Percentiles rank a stretch among this genome's conserved stretches.
Evolutionary conservation across 2,329 filamentous ascomycete species (phyloP).

Genomic region (Penicillium sp.): DNA sequence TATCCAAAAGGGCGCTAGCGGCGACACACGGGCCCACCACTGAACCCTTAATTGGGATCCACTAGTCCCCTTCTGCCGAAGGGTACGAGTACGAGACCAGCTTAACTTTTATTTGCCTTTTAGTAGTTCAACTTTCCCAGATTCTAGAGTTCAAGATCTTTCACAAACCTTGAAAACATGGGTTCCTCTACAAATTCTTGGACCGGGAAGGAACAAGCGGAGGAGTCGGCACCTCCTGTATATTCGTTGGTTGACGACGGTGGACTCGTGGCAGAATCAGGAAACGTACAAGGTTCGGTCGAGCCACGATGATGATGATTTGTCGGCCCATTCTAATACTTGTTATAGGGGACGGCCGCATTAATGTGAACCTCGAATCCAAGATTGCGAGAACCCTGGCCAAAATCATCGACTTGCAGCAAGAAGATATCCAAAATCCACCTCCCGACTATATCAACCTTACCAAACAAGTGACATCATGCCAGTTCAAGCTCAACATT

Average conservation of each 20-base stretch:
- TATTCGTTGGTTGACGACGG: neutral
- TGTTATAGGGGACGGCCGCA: conserved; percentile 21
- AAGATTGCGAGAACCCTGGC: conserved; percentile 25
- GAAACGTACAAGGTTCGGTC: neutral
- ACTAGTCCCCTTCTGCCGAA: neutral
- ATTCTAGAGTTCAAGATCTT: neutral
- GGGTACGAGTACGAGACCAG: neutral
- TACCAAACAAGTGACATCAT: neutral
- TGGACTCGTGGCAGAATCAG: neutral
- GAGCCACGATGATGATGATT: too few species aligned
- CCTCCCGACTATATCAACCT: conserved; percentile 31
- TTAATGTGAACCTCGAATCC: conserved; percentile 27
- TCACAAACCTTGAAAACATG: neutral
- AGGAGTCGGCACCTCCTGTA: neutral
- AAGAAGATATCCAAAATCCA: conserved; percentile 16
- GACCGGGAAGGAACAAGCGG: neutral
- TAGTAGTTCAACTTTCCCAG: neutral
- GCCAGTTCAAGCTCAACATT: conserved; percentile 42
- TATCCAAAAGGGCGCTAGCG: neutral
- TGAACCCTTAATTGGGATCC: neutral
- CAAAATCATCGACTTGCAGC: conserved; percentile 22
- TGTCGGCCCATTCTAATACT: neutral
- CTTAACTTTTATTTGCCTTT: neutral
- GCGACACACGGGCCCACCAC: neutral
- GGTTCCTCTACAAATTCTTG: neutral